Conservation (phyloP, 192 early-diverging fungal species). For the Funneliformis geosporum region DNA sequence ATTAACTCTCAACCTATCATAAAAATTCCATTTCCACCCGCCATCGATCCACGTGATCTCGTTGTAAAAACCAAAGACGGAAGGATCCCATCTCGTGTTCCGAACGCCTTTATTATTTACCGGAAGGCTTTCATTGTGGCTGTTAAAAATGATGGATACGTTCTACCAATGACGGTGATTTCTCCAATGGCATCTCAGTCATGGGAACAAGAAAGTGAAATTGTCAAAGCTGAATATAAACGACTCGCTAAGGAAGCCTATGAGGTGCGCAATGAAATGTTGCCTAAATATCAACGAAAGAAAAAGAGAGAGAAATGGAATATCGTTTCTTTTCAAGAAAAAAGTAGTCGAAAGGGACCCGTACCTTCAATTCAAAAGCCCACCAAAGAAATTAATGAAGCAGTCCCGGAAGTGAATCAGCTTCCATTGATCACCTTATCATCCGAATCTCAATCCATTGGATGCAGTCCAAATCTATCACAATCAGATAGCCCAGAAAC, state of each 20-base stretch:
- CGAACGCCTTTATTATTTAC: slow-evolving; percentile 18
- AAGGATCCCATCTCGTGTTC: not conserved
- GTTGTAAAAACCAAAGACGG: not conserved
- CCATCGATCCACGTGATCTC: slow-evolving; percentile 4
- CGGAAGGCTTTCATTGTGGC: not conserved
- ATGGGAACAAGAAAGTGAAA: not conserved
- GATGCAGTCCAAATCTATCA: not conserved
- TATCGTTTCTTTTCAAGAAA: not conserved
- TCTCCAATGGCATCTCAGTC: slow-evolving; percentile 14
- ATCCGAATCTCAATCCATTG: not conserved
- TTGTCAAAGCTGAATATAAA: slow-evolving; percentile 2
- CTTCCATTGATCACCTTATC: not conserved
- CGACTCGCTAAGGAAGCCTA: slow-evolving; percentile 5
- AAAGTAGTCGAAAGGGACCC: not conserved
- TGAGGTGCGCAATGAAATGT: not conserved
- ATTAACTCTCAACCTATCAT: not conserved
- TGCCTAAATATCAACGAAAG: not conserved
- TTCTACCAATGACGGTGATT: slow-evolving; percentile 8
- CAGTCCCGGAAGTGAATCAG: not conserved
- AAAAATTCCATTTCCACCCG: slow-evolving; percentile 4
- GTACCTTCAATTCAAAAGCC: too few species aligned
- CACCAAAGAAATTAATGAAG: too few species aligned
- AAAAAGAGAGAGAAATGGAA: not conserved
- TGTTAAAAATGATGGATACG: not conserved
- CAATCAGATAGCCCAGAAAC: not conserved